These are phyloP conservation scores for Sarocladium strictum DNA, from an alignment of 2,329 filamentous ascomycete species.

Conservation along the genomic window DNA sequence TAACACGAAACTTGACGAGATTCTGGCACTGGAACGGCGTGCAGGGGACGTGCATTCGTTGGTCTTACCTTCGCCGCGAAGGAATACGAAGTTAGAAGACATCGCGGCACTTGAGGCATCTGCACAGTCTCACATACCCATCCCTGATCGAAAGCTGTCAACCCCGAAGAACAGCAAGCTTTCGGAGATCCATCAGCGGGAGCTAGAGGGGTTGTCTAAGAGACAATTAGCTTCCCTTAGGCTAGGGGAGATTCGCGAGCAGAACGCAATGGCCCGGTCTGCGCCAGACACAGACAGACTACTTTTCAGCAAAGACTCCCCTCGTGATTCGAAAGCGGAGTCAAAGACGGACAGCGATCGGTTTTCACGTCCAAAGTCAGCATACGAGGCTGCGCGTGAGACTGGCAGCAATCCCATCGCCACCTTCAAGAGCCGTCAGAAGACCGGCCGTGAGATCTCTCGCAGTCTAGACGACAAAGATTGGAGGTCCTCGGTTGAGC, in stretches of 20 bases:
- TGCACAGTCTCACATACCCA: constrained; percentile 25
- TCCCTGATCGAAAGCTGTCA: constrained; percentile 21
- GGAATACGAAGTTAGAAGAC: constrained; percentile 26
- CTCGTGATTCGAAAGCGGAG: constrained; percentile 8
- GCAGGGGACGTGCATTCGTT: background rate
- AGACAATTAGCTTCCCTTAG: constrained; percentile 41
- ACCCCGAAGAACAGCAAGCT: constrained; percentile 37
- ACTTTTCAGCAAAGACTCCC: constrained; percentile 16
- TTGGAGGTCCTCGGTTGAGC: background rate
- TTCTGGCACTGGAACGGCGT: constrained; percentile 31
- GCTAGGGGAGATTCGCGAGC: constrained; percentile 47
- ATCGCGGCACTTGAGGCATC: constrained; percentile 27
- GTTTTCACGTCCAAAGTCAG: constrained; percentile 16
- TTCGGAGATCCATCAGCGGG: constrained; percentile 41
- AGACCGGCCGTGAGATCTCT: background rate
- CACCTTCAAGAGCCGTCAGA: background rate
- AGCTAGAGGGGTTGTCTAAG: constrained; percentile 38
- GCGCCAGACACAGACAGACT: constrained; percentile 34
- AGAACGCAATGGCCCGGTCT: constrained; percentile 39
- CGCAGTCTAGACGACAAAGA: constrained; percentile 3
- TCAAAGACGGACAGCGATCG: background rate
- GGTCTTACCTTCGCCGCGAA: constrained; percentile 9
- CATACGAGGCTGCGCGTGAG: constrained; percentile 15
- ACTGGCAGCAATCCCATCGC: background rate
- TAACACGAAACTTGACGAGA: constrained; percentile 40